Evolutionary conservation across 2,329 filamentous ascomycete genomes (phyloP).

Genomic region (Ceratocystis destructans): DNA sequence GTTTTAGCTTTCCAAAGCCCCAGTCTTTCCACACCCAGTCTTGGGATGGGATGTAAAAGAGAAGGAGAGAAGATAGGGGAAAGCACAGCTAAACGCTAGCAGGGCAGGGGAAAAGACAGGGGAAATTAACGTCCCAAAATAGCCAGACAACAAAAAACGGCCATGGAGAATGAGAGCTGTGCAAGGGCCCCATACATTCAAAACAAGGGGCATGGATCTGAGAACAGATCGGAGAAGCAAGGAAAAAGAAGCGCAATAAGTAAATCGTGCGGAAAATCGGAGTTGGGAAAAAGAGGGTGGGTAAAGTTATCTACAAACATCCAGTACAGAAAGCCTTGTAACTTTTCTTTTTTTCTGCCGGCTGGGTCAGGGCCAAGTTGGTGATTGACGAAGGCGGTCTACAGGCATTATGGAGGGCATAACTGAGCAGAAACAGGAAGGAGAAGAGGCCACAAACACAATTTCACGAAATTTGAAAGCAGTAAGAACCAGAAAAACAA

Average conservation of each 20-base stretch:
- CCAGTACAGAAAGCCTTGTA: background rate
- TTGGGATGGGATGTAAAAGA: background rate
- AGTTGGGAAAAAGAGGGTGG: background rate
- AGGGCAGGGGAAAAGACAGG: slow-evolving; percentile 1
- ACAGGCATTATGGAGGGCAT: background rate
- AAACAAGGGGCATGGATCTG: slow-evolving; percentile 8
- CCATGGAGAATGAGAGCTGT: slow-evolving; percentile 1
- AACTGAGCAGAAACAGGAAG: background rate
- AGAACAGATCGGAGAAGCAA: background rate
- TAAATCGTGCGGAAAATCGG: background rate
- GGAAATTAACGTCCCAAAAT: slow-evolving; percentile 10
- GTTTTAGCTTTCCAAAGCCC: background rate
- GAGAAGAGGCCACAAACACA: background rate
- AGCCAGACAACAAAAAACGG: background rate
- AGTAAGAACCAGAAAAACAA: background rate
- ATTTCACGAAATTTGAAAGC: background rate
- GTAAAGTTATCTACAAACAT: background rate
- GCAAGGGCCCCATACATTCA: slow-evolving; percentile 5
- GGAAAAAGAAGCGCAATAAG: background rate
- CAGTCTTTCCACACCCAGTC: background rate
- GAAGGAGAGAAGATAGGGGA: background rate
- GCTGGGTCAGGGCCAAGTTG: background rate
- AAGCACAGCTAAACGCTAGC: background rate
- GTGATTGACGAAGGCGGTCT: background rate
- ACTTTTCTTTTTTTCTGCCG: background rate